phyloP scores from a whole-genome alignment of 2,329 filamentous ascomycete species.

The Nannizzia gypsea region DNA sequence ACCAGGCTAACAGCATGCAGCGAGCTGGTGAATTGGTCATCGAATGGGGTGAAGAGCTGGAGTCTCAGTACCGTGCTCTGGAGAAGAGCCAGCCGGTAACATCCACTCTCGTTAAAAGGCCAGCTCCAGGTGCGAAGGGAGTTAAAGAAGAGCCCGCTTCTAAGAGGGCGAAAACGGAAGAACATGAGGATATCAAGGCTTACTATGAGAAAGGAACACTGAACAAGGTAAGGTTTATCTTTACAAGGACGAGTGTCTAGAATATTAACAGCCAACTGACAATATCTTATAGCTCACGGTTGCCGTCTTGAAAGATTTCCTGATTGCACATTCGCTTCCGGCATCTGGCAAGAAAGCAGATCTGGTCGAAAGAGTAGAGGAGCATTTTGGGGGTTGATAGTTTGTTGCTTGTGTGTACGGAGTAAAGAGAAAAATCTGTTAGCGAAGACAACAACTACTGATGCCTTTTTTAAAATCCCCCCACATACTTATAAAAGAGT shows the following conservation, averaged over 20 bases:
- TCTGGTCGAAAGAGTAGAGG: constrained; percentile 40
- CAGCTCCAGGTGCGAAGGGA: constrained; percentile 17
- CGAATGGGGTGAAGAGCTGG: constrained; percentile 61
- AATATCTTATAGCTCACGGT: constrained; percentile 33
- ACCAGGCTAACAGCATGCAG: constrained; percentile 18
- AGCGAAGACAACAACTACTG: neutral
- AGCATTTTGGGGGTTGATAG: constrained; percentile 29
- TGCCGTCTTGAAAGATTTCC: constrained; percentile 36
- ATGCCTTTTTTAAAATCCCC: too few species aligned
- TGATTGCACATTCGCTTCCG: constrained; percentile 33
- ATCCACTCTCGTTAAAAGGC: constrained; percentile 39
- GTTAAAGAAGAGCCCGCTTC: constrained; percentile 20
- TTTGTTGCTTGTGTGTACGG: too few species aligned
- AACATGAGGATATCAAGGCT: constrained; percentile 30
- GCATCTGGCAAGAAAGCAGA: constrained; percentile 40
- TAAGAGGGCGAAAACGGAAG: constrained; percentile 38
- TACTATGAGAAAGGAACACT: constrained; percentile 34
- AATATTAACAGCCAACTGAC: neutral
- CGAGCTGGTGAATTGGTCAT: constrained; percentile 67
- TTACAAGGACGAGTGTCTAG: neutral
- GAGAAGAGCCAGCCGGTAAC: constrained; percentile 32
- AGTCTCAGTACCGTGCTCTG: constrained; percentile 43
- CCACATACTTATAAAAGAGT: too few species aligned
- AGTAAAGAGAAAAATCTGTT: too few species aligned
- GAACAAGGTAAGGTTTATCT: constrained; percentile 24